Percentiles rank a stretch among this genome's conserved stretches.
These are phyloP conservation scores for Magnolia officinalis DNA, from an alignment of 164 flowering plant genomes.

Conservation along the genomic window DNA sequence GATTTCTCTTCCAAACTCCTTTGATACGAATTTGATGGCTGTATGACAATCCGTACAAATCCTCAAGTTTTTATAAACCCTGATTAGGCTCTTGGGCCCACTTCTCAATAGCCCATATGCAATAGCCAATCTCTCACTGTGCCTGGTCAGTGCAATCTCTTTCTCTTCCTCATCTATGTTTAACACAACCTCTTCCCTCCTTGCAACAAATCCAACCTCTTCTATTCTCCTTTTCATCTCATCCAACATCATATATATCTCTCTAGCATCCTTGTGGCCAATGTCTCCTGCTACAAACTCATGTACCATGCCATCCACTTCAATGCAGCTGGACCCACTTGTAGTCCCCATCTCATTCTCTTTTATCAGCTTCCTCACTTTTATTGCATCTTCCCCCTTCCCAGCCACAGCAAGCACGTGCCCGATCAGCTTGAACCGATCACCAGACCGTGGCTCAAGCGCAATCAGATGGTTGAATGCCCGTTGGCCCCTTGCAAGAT, in stretches of 20 bases:
- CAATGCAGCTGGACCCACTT: conserved; percentile 30
- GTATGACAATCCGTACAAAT: conserved; percentile 14
- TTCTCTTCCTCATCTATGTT: conserved; percentile 13
- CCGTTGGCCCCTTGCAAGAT: conserved; percentile 22
- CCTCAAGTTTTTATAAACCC: conserved; percentile 13
- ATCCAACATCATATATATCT: conserved; percentile 18
- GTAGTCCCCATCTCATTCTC: conserved; percentile 23
- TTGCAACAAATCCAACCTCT: conserved; percentile 1
- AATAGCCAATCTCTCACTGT: conserved; percentile 13
- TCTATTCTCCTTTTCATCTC: conserved; percentile 9
- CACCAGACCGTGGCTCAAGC: conserved; percentile 28
- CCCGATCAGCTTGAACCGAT: conserved; percentile 26
- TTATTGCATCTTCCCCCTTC: conserved; percentile 17
- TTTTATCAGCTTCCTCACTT: conserved; percentile 23
- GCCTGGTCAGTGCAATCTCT: conserved; percentile 5
- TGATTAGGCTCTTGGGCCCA: conserved; percentile 4
- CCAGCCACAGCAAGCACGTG: conserved; percentile 23
- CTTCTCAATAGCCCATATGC: conserved; percentile 12
- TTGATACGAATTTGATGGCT: conserved; percentile 11
- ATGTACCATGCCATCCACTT: conserved; percentile 29
- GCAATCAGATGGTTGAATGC: conserved; percentile 22
- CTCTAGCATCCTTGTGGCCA: conserved; percentile 11
- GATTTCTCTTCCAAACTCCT: conserved; percentile 11
- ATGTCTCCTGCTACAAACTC: conserved; percentile 25
- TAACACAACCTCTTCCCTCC: background rate